A percentile compares a stretch with the other conserved stretches of the same genome.
These are phyloP conservation scores for Lolium rigidum DNA, from an alignment of 176 grass and related monocot genomes.

Conservation along the genomic window DNA sequence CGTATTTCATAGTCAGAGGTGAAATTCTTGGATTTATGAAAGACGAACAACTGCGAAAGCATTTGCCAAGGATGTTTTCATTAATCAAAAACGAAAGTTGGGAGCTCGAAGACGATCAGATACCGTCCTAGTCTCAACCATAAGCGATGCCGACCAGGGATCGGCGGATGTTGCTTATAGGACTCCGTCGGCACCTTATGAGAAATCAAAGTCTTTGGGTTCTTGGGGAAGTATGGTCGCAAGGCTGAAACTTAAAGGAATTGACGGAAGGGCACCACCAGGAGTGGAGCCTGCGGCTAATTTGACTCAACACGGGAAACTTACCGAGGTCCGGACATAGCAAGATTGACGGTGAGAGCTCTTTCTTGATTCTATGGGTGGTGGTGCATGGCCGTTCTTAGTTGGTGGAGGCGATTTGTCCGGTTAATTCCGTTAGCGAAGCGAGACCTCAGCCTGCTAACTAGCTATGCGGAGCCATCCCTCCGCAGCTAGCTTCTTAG, in stretches of 20 bases:
- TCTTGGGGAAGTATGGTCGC: conserved; percentile 53
- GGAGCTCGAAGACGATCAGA: conserved; percentile 73
- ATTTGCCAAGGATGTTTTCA: conserved; percentile 84
- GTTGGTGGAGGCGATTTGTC: too few species aligned
- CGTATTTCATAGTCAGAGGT: conserved; percentile 77
- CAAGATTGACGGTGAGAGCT: too few species aligned
- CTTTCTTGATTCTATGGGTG: too few species aligned
- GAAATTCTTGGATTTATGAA: conserved; percentile 88
- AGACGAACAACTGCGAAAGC: conserved; percentile 75
- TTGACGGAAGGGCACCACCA: conserved; percentile 27
- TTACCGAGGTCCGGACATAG: too few species aligned
- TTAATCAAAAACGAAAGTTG: conserved; percentile 80
- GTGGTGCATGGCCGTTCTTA: too few species aligned
- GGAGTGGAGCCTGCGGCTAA: conserved; percentile 39
- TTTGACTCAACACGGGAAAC: conserved; percentile 34
- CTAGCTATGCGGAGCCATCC: conserved; percentile 57
- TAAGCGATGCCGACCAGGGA: conserved; percentile 57
- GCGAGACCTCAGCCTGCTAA: conserved; percentile 78
- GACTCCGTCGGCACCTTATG: conserved; percentile 80
- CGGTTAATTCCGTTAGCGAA: too few species aligned
- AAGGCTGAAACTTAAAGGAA: conserved; percentile 50
- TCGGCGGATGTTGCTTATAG: conserved; percentile 75
- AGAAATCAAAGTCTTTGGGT: conserved; percentile 6
- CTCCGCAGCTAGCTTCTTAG: conserved; percentile 86
- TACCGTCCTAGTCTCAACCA: conserved; percentile 72